Conservation (phyloP, 1,284 basidiomycete genomes). For the Rugosomyces carneus region DNA sequence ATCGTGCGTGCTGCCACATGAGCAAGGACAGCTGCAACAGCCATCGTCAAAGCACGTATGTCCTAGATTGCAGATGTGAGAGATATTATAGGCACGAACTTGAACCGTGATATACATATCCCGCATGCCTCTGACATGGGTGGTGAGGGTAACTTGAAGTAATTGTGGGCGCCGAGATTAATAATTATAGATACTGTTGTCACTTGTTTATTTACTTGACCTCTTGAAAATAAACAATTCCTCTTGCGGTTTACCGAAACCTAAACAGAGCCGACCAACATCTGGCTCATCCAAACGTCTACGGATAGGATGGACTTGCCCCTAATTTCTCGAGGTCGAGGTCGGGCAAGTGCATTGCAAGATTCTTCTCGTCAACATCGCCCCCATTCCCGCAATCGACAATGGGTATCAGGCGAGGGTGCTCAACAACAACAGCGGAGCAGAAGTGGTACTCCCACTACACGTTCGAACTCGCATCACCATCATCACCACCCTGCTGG, state of each 20-base stretch:
- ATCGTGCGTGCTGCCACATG: neutral
- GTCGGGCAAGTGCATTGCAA: slow-evolving; percentile 20
- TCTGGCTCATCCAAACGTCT: neutral
- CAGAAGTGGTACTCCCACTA: slow-evolving; percentile 27
- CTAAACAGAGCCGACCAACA: slow-evolving; percentile 4
- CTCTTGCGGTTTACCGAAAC: slow-evolving; percentile 7
- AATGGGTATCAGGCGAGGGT: slow-evolving; percentile 42
- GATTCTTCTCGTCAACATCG: slow-evolving; percentile 18
- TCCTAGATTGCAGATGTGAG: neutral
- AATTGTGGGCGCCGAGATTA: neutral
- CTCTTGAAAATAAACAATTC: neutral
- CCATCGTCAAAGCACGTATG: neutral
- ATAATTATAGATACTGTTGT: too few relatives aligned
- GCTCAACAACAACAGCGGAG: slow-evolving; percentile 19
- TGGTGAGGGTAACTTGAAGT: too few relatives aligned
- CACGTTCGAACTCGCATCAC: neutral
- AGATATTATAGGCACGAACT: slow-evolving; percentile 16
- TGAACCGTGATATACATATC: slow-evolving; percentile 13
- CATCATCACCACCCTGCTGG: slow-evolving; percentile 6
- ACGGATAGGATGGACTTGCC: slow-evolving; percentile 19
- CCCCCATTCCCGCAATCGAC: slow-evolving; percentile 40
- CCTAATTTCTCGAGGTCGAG: slow-evolving; percentile 18
- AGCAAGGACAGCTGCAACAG: neutral
- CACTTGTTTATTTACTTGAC: neutral
- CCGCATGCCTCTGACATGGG: slow-evolving; percentile 16